Evolutionary conservation across 2,329 filamentous ascomycete species (phyloP).

Genomic region (Tolypocladium guangdongense): DNA sequence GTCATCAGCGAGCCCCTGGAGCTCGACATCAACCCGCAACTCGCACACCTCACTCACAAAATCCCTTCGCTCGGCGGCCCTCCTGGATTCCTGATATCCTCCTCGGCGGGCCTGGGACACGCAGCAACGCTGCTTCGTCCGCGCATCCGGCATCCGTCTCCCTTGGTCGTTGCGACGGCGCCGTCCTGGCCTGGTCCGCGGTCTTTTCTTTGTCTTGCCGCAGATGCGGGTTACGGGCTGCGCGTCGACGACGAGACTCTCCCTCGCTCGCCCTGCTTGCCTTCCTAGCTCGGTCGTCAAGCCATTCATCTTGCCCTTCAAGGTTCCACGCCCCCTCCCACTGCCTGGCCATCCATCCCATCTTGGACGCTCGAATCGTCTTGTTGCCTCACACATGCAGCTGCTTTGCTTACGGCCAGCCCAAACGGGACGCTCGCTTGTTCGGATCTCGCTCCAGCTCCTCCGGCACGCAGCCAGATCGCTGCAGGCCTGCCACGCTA

Average conservation of each 20-base stretch:
- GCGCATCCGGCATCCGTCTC: background rate
- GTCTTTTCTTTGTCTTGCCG: conserved; percentile 2
- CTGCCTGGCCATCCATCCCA: background rate
- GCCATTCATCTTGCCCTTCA: no score
- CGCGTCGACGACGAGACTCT: background rate
- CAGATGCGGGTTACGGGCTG: conserved; percentile 5
- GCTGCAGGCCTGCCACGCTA: background rate
- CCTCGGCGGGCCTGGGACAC: background rate
- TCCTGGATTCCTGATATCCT: background rate
- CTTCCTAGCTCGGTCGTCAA: background rate
- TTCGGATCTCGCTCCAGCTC: background rate
- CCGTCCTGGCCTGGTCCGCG: background rate
- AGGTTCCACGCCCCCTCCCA: background rate
- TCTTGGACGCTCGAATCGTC: background rate
- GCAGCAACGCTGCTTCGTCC: background rate
- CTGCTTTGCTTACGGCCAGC: background rate
- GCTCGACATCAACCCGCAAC: no score
- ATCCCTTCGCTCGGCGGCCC: no score
- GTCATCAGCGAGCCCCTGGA: no score
- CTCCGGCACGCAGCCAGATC: background rate
- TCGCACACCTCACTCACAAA: no score
- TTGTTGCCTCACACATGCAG: conserved; percentile 2
- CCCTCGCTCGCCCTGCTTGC: background rate
- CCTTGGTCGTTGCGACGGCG: background rate
- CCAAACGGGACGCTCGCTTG: background rate